Base-by-base conservation (phyloP, 2,329 filamentous ascomycete species). In the Chaetomiaceae sp. region DNA sequence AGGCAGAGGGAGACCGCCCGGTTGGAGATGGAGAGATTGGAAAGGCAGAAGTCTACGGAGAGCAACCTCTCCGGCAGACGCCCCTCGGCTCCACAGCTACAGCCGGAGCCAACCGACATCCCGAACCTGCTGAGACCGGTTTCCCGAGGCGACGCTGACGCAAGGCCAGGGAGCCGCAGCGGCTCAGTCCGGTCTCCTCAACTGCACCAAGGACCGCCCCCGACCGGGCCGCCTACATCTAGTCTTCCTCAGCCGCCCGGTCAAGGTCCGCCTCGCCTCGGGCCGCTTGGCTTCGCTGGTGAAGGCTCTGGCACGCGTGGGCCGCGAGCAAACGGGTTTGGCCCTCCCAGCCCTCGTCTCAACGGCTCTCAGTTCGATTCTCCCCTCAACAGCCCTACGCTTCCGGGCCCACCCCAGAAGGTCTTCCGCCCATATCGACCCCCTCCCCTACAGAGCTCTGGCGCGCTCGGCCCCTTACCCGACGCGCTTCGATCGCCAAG, bases 1-100 rank as follows among this genome's bases (percentile, higher is more conserved):
- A 61, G 58, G 59, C 55, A 61, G 57, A 22, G 66, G 60, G 57
- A 65, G 56, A 43, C 63, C 53, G 51, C 64, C 38, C 37, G 57
- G 47, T 27, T 63, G 61, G 51, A 65, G 55, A 20, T 63, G 61
- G 57, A 63, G 43, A 49, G 54, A 22, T 14, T 54, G 43, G 59
- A 63, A 45, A 51, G 58, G n/a, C 59, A 59, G 22, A 59, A 57
- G 50, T 56, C 58, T 27, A 59, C 51, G 8, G 59, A 59, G 53
- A 59, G 51, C 31, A 58, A 42, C 19, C 31, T 54, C 19, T 40
- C 50, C 17, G 29, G 29, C 5, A 57, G 53, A 17, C 46, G 42
- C 1, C 38, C 55, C 31, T 49, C 54, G 7, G 51, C 43, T 6
- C 47, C 51, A 23, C 44, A 47, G 11, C n/a, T 38, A 6, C 44